These are phyloP conservation scores for Dryas octopetala DNA, from an alignment of 306 rosid species.

Conservation along the genomic window DNA sequence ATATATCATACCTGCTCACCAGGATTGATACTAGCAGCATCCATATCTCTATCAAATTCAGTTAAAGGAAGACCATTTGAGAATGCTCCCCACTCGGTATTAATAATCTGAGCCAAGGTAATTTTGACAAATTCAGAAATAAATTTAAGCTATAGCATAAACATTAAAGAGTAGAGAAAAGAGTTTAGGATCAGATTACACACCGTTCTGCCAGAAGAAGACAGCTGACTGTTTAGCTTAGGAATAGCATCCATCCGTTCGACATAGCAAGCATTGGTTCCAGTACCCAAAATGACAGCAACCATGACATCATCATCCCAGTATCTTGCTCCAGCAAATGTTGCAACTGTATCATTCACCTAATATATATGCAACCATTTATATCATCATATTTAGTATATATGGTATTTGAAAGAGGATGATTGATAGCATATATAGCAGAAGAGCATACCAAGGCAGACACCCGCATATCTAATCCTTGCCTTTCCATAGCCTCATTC, in stretches of 20 bases:
- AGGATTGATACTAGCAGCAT: conserved; percentile 87
- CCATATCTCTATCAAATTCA: conserved; percentile 80
- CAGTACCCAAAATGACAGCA: conserved; percentile 95
- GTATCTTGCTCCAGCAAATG: conserved; percentile 92
- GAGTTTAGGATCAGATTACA: conserved; percentile 9
- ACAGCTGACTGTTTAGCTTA: conserved; percentile 52
- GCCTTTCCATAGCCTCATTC: conserved; percentile 86
- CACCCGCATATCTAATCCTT: conserved; percentile 73
- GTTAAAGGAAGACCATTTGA: conserved; percentile 75
- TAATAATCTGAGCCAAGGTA: conserved; percentile 61
- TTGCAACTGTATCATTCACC: conserved; percentile 91
- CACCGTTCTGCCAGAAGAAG: conserved; percentile 77
- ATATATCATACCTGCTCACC: conserved; percentile 70
- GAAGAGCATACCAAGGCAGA: conserved; percentile 76
- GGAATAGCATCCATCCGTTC: conserved; percentile 69
- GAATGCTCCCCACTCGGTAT: conserved; percentile 94
- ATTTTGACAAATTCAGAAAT: conserved; percentile 19
- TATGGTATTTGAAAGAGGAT: not conserved
- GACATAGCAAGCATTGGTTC: conserved; percentile 93
- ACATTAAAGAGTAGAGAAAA: conserved; percentile 19
- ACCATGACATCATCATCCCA: conserved; percentile 80
- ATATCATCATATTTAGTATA: not conserved
- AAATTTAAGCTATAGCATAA: conserved; percentile 3
- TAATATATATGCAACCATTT: conserved; percentile 18
- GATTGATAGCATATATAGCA: not conserved